Evolutionary conservation across 495 filamentous ascomycete genomes (phyloP).

Genomic region (Podospora conica): DNA sequence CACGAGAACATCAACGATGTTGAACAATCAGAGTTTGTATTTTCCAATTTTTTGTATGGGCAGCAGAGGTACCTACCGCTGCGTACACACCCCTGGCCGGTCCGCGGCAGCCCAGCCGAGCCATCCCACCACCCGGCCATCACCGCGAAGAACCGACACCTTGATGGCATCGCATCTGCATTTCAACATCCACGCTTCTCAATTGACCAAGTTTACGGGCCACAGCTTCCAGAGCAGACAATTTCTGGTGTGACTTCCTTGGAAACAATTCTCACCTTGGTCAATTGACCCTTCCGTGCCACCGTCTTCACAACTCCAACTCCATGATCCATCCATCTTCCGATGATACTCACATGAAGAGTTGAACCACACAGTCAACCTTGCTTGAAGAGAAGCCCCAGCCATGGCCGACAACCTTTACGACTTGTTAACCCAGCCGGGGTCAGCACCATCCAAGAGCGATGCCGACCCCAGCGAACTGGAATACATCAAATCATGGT

Average conservation of each 20-base stretch:
- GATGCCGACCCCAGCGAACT: conserved; percentile 65
- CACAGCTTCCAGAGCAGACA: neutral
- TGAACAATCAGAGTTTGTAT: neutral
- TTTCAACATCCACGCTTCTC: neutral
- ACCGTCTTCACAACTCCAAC: neutral
- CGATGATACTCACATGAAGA: neutral
- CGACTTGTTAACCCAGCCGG: conserved; percentile 24
- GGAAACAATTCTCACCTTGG: neutral
- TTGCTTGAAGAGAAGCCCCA: neutral
- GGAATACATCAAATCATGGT: conserved; percentile 70
- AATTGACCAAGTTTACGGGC: neutral
- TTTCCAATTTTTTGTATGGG: too few species aligned
- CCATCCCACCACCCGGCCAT: neutral
- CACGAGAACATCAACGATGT: neutral
- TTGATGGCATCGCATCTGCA: neutral
- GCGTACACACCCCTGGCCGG: too few species aligned
- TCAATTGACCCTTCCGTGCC: neutral
- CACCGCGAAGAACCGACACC: neutral
- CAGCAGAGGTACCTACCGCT: neutral
- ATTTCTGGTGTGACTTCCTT: neutral
- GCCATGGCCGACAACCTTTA: conserved; percentile 33
- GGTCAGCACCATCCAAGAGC: conserved; percentile 8
- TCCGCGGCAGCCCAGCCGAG: too few species aligned
- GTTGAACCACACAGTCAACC: neutral
- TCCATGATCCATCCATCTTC: neutral